Base-by-base conservation (phyloP, 2,329 filamentous ascomycete genomes). In the Aureobasidium zeae region DNA sequence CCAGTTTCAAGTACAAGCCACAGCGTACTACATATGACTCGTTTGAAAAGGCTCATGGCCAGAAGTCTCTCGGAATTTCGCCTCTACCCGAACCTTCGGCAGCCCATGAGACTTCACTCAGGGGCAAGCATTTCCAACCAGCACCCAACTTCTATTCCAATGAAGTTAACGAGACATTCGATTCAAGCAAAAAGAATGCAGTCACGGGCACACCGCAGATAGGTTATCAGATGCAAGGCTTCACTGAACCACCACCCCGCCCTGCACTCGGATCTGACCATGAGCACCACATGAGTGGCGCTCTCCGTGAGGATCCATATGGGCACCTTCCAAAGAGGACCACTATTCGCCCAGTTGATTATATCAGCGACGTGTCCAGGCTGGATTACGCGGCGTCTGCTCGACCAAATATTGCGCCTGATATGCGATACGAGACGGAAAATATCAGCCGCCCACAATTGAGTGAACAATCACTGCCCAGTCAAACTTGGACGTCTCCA, bases 281-380 rank as follows among this genome's bases (percentile, higher is more conserved):
- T 5, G n/a, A 12, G 8, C 37, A 3, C 10, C 32, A 41, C 20
- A 32, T 41, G 37, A 41, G 28, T 22, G 37, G 37, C 12, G 37
- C 37, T 2, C n/a, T 41, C 9, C 16, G 20, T 12, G 11, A 26
- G 7, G 37, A 32, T 11, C n/a, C 15, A 16, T 17, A 11, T 15
- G 26, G n/a, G 22, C 29, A 17, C 13, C 37, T 16, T 10, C 28
- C 12, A n/a, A 41, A 41, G 20, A 41, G 37, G 4, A 41, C 19
- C n/a, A n/a, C n/a, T 19, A 32, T 41, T 11, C 37, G 32, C 20
- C 26, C 37, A 12, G 37, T 32, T 10, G 37, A 41, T 25, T 24
- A 13, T 17, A 31, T 41, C 28, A 25, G 32, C 12, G 20, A 41
- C 10, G 15, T 41, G 13, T 31, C 26, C n/a, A 31, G 28, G 11